Base-by-base conservation (phyloP, 108 stramenopile genomes). In the Cyclostephanos tholiformis region DNA sequence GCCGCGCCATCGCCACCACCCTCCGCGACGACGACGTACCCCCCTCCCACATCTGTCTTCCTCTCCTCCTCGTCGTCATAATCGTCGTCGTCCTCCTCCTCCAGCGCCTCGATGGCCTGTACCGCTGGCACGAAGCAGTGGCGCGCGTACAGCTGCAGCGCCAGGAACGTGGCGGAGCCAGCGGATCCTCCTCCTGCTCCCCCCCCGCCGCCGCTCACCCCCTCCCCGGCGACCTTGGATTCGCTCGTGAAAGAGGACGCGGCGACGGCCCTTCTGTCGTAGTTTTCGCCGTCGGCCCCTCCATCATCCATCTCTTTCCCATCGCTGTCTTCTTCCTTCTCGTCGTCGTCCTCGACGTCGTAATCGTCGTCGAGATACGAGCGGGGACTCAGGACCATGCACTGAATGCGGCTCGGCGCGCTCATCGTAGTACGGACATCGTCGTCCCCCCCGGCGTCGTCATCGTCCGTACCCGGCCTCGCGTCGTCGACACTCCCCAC, bases 81-180 rank as follows among this genome's bases (percentile, higher is more conserved):
- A 55, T 39, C 65, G 20, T 74, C 67, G n/a, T 74, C 61, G 16
- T 75, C 75, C 56, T 71, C 77, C 6, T 63, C 30, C 25, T 74
- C 73, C 63, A 76, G 22, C 0, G 80, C 81, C 27, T 76, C 71
- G 36, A 81, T 75, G 36, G 82, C 75, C 27, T 79, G 81, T 12
- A 94, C 80, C 48, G 92, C 87, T 17, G 92, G 92, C 49, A 88
- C 72, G 61, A 94, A 94, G 74, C 88, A 84, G 66, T 94, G 89
- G 2, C 90, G 79, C 2, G 92, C 89, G 73, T 88, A 91, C 46
- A 90, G 61, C 61, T 91, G 90, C 60, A 94, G 62, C 5, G 90
- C 72, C 6, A n/a, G n/a, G 32, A 85, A 79, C 25, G 80, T 79
- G 48, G 65, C 74, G 25, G 77, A 78, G 2, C 75, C 75, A n/a